phyloP scores from a whole-genome alignment of 495 filamentous ascomycete species.

The Penicillium paxilli region DNA sequence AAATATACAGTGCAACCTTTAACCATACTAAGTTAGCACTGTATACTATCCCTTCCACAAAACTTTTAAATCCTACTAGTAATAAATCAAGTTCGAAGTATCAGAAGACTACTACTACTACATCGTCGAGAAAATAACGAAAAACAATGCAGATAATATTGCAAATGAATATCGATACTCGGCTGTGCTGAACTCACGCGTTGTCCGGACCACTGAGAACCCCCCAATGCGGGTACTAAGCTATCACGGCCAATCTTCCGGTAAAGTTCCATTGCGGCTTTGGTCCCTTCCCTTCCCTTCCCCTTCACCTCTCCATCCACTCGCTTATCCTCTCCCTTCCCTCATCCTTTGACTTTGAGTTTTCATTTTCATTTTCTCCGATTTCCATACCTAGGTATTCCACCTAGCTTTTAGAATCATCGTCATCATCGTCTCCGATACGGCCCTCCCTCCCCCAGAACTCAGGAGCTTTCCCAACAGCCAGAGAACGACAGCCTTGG shows the following conservation, averaged over 20 bases:
- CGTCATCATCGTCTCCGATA: slow-evolving; percentile 6
- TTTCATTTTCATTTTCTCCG: not conserved
- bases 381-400: slow-evolving; percentile 10
- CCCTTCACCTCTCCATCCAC: slow-evolving; percentile 9
- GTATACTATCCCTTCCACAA: too few relatives aligned
- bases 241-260: slow-evolving; percentile 20
- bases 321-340: slow-evolving; percentile 15
- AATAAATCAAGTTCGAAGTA: too few relatives aligned
- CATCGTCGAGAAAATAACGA: too few relatives aligned
- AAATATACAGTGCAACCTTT: too few relatives aligned
- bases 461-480: slow-evolving; percentile 5
- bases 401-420: slow-evolving; percentile 20
- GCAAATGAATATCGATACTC: too few relatives aligned
- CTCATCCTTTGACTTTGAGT: slow-evolving; percentile 8
- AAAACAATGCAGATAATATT: too few relatives aligned
- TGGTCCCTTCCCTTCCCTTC: slow-evolving; percentile 21
- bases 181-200: too few relatives aligned
- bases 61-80: too few relatives aligned
- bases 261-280: slow-evolving; percentile 12
- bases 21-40: too few relatives aligned
- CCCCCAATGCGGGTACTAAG: slow-evolving; percentile 24
- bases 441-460: slow-evolving; percentile 8
- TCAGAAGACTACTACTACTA: too few relatives aligned
- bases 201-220: too few relatives aligned
- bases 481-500: slow-evolving; percentile 3